Base-by-base conservation (phyloP, 352 stramenopile species). In the Globisporangium nodosum region DNA sequence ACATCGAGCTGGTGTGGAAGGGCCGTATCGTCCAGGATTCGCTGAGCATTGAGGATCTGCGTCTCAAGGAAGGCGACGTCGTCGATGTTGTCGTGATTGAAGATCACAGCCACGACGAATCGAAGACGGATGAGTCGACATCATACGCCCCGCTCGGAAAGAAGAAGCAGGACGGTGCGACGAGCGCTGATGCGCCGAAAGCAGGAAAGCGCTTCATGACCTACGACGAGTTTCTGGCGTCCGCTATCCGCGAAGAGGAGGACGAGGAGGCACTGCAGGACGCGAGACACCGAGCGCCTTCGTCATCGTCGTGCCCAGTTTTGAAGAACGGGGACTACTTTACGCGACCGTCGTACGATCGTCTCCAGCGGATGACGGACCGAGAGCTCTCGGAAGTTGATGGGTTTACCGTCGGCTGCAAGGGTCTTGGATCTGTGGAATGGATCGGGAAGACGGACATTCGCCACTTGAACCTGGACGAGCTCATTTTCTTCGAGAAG, bases 401-500 rank as follows among this genome's bases (percentile, higher is more conserved):
- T 30, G 64, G 73, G 6, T 92, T 94, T 37, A 90, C 79, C 13
- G 81, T 94, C 50, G 85, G 81, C 27, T 92, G 85, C 64, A 85
- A 86, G 56, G 82, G 81, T 13, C 70, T 91, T 18, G 85, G 85
- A 12, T 85, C 78, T 13, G 83, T 94, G 15, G 73, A 92, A 39
- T 94, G 85, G 85, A 76, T 92, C 24, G 85, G 85, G 40, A 74
- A 72, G 59, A 94, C 79, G 3, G 85, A 94, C 62, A 81, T 92
- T 24, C 82, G 82, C n/a, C 50, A 87, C 62, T 67, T 94, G 37
- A 74, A 92, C 40, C 58, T 94, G 39, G 85, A 94, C 53, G 79
- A 89, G 21, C 68, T 94, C 7, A 70, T 94, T 16, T 70, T 80
- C 24, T 92, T 94, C 47, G 79, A 91, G 65, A 87, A 84, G 69